Evolutionary conservation across 2,329 filamentous ascomycete genomes (phyloP), one percentile per base, ranked within the genome.

Genomic region (Sclerotinia borealis): DNA sequence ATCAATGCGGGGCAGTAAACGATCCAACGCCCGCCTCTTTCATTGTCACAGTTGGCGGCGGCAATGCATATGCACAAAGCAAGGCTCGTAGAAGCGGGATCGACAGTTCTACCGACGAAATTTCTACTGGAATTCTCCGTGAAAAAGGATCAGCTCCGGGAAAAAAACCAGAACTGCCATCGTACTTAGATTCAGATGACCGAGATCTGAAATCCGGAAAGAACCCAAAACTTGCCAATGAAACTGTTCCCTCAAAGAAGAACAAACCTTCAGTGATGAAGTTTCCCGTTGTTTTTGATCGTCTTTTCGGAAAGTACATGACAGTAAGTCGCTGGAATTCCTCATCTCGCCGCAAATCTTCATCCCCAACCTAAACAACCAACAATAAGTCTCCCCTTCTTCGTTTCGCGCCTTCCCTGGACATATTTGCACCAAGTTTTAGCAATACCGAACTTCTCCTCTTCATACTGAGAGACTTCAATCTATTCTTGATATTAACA

Each of bases 1-100:
- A 89, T 72, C 85, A 87, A 75, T 84, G 84, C 25, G 87, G 87
- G 1, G 83, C 82, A 64, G 79, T 90, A 25, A 83, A 79, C 65
- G 85, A 67, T 45, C 36, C 49, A 39, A 36, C 27, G 10, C 65
- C 64, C 3, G 25, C 36, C 27, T 60, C 47, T 13, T 61, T 70
- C 1, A 56, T 66, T 19, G 64, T 71, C 11, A 65, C 64, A 45
- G 65, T 71, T 10, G 70, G 70, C 1, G 69, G 69, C 9, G 62
- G 54, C 7, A 67, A 64, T 45, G 68, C 68, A 11, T 62, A 55
- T 62, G 49, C 62, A 49, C 65, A 64, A 52, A 34, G 47, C 19
- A 51, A 31, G n/a, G n/a, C 52, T 19, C 27, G 29, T 2, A 19
- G 7, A 17, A 25, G 17, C 31, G 19, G 52, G 17, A 22, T 31